A percentile compares a stretch with the other conserved stretches of the same genome.
Evolutionary conservation across 768 basidiomycete species (phyloP).

Genomic region (Mycena epipterygia): DNA sequence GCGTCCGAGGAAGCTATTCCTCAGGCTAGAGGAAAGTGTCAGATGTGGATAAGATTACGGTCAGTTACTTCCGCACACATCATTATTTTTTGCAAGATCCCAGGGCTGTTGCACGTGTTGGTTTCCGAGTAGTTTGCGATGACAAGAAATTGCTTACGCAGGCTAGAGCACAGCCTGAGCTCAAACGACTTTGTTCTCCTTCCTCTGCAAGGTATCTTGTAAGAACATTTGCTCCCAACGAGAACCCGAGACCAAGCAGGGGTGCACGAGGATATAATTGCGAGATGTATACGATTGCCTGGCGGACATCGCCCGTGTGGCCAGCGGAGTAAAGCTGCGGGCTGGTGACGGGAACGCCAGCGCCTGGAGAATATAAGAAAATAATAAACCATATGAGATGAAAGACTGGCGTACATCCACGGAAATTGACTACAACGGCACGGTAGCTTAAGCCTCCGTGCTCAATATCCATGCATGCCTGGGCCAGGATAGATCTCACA

Average conservation of each 20-base stretch:
- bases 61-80: slow-evolving; percentile 53
- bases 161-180: slow-evolving; percentile 76
- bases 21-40: slow-evolving; percentile 57
- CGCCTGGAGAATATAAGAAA: slow-evolving; percentile 64
- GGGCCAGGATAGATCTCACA: slow-evolving; percentile 84
- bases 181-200: slow-evolving; percentile 70
- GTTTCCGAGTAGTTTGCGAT: slow-evolving; percentile 36
- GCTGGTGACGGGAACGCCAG: slow-evolving; percentile 86
- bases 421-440: slow-evolving; percentile 91
- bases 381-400: slow-evolving; percentile 18
- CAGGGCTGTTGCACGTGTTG: slow-evolving; percentile 58
- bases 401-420: slow-evolving; percentile 78
- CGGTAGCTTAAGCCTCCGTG: slow-evolving; percentile 93
- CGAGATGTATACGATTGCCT: slow-evolving; percentile 83
- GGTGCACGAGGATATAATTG: slow-evolving; percentile 83
- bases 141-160: slow-evolving; percentile 68
- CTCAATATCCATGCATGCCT: slow-evolving; percentile 75
- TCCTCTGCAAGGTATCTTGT: slow-evolving; percentile 93
- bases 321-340: slow-evolving; percentile 90
- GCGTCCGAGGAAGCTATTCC: slow-evolving; percentile 67
- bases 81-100: slow-evolving; percentile 65
- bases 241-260: slow-evolving; percentile 91
- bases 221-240: slow-evolving; percentile 92
- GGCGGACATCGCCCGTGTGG: slow-evolving; percentile 90
- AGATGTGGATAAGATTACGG: slow-evolving; percentile 2